phyloP scores from a whole-genome alignment of 306 rosid species.

The Prunus davidiana region DNA sequence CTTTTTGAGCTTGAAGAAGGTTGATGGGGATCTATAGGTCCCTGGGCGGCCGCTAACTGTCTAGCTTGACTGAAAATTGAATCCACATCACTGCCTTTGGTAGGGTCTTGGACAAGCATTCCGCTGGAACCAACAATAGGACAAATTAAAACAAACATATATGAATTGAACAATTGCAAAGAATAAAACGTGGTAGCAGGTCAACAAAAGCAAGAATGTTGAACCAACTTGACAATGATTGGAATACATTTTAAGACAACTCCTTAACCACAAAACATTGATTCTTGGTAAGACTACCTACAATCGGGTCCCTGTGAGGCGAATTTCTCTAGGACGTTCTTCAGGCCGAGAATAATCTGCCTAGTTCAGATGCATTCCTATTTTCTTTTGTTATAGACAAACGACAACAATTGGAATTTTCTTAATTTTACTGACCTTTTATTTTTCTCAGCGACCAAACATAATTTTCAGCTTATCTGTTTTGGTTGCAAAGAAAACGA shows the following conservation, averaged over 20 bases:
- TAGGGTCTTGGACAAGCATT: constrained; percentile 90
- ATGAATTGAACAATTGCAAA: not conserved
- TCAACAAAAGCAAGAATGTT: not conserved
- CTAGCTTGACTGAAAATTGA: constrained; percentile 64
- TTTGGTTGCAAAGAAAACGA: not conserved
- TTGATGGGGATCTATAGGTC: constrained; percentile 36
- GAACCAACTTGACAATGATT: not conserved
- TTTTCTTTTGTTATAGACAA: no score
- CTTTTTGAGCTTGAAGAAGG: constrained; percentile 55
- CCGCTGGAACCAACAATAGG: constrained; percentile 51
- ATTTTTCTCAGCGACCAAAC: not conserved
- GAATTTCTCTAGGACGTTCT: not conserved
- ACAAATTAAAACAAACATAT: not conserved
- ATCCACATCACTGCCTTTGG: constrained; percentile 56
- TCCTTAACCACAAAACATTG: no score
- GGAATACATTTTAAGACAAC: not conserved
- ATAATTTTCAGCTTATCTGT: not conserved
- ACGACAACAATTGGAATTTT: not conserved
- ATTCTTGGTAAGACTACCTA: not conserved
- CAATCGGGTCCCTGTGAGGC: not conserved
- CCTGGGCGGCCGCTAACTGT: constrained; percentile 49
- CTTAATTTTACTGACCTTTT: not conserved
- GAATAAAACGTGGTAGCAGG: not conserved
- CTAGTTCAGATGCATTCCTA: not conserved
- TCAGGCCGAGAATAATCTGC: not conserved